Evolutionary conservation across 1,139 yeast species (phyloP), one percentile per base, ranked within the genome.

Genomic region (Yamadazyma kanchanaburiensis): DNA sequence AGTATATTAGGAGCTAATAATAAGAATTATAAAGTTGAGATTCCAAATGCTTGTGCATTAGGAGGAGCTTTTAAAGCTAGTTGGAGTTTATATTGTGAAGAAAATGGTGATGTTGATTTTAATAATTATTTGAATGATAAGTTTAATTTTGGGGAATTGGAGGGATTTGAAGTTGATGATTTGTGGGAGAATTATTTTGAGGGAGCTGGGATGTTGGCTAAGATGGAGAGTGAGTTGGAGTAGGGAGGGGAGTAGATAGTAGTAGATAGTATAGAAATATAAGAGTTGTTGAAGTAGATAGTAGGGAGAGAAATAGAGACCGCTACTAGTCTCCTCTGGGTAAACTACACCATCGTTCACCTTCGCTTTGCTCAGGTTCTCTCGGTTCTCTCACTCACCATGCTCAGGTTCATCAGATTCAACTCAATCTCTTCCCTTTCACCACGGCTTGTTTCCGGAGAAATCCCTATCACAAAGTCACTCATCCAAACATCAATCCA

Each of bases 41-140:
- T 86, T 28, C 79, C 91, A 5, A 88, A 88, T 56, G 94, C 96
- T 1, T 88, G 96, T 68, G 96, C 96, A 2, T 60, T 85, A 28
- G 96, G 96, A n/a, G 95, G 96, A 4, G 94, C 95, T 24, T 84
- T 74, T 57, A 83, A 85, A 51, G 94, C 96, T 1, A 68, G 82
- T 30, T 87, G 94, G 85, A 71, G 81, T 32, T 52, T 62, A 50
- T 39, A 51, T 37, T 54, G 71, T 46, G 72, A 66, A 46, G 34
- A 47, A 31, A 46, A 54, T 19, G 45, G 59, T 11, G 69, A 69
- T 49, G 46, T 78, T 33, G 60, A 55, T 28, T 61, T 60, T 40
- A 63, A 63, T 35, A 54, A 58, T 18, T 75, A 75, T 51, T 55
- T 74, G 28, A 54, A 51, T 19, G 45, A 52, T 6, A 55, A 55